phyloP scores from a whole-genome alignment of 306 rosid species.

The Cucurbita argyrosperma region DNA sequence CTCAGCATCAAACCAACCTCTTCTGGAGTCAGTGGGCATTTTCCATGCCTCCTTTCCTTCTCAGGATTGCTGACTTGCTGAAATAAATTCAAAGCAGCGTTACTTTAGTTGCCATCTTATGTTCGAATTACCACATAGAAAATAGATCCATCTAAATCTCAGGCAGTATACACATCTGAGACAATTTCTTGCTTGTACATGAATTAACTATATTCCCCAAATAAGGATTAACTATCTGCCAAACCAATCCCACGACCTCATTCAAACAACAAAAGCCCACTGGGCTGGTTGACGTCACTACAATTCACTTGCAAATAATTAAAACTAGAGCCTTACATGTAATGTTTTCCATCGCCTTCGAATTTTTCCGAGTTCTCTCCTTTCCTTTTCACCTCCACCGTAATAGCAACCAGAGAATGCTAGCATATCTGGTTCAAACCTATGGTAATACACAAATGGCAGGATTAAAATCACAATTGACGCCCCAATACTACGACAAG shows the following conservation, averaged over 20 bases:
- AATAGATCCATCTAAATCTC: not conserved
- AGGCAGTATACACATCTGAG: not conserved
- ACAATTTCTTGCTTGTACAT: not conserved
- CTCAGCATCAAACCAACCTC: conserved; percentile 99
- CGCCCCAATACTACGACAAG: not conserved
- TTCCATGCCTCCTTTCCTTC: conserved; percentile 93
- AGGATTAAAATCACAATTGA: not conserved
- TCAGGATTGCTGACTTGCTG: conserved; percentile 81
- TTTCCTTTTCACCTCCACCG: conserved; percentile 97
- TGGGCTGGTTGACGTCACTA: not conserved
- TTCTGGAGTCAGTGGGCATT: conserved; percentile 95
- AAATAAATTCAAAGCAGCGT: conserved; percentile 9
- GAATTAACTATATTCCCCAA: not conserved
- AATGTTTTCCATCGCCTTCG: conserved; percentile 97
- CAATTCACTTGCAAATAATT: not conserved
- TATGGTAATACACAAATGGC: conserved; percentile 12
- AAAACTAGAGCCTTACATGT: conserved; percentile 49
- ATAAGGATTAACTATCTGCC: not conserved
- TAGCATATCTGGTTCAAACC: conserved; percentile 99
- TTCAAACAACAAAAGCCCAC: not conserved
- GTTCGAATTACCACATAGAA: not conserved
- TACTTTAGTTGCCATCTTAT: not conserved
- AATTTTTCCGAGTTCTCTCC: conserved; percentile 63
- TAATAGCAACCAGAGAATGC: conserved; percentile 97
- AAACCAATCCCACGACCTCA: not conserved